phyloP scores from a whole-genome alignment of 2,329 filamentous ascomycete species.

The Leptographium radiaticola region DNA sequence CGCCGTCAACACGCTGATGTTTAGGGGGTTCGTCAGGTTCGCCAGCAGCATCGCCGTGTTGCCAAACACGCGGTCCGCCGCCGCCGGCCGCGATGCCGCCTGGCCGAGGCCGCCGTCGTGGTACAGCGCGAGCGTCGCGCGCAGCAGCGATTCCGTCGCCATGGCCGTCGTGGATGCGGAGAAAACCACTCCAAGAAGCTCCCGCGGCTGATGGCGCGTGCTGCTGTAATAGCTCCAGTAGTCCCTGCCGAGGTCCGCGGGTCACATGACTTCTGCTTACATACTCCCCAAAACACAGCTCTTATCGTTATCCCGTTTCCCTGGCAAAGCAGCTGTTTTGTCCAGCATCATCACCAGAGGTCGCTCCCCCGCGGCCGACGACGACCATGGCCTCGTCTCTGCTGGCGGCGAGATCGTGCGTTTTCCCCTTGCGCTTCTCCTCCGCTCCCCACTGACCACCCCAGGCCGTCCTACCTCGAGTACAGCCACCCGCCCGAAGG shows the following conservation, averaged over 20 bases:
- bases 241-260: neutral
- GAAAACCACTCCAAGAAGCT: neutral
- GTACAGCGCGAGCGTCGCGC: conserved; percentile 49
- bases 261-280: too few relatives aligned
- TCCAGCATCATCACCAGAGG: neutral
- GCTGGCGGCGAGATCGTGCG: neutral
- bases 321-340: too few relatives aligned
- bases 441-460: too few relatives aligned
- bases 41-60: conserved; percentile 56
- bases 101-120: conserved; percentile 23
- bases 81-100: conserved; percentile 14
- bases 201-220: neutral
- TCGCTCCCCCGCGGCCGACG: neutral
- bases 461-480: conserved; percentile 1
- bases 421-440: neutral
- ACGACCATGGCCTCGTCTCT: neutral
- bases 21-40: conserved; percentile 60
- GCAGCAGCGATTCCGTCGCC: conserved; percentile 54
- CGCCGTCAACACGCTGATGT: conserved; percentile 58
- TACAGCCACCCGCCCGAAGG: conserved; percentile 26
- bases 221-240: neutral
- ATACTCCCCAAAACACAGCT: too few relatives aligned
- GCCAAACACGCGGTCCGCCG: conserved; percentile 45
- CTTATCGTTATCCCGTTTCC: too few relatives aligned
- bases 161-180: conserved; percentile 24